These are phyloP conservation scores for Phytophthora cryptogea DNA, from an alignment of 352 stramenopile genomes.

Conservation along the genomic window DNA sequence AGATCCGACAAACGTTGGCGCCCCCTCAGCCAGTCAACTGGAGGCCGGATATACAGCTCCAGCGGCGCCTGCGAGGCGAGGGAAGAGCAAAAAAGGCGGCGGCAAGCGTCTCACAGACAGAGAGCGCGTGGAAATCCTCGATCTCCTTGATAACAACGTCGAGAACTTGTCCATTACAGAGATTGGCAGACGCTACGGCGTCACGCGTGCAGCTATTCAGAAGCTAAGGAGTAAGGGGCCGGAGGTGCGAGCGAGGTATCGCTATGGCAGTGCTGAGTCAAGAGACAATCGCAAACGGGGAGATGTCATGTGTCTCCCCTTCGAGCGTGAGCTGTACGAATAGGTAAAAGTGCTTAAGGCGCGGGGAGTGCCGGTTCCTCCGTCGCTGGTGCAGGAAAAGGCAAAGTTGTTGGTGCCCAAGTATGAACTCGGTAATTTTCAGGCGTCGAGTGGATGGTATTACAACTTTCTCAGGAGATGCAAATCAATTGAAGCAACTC, in stretches of 20 bases:
- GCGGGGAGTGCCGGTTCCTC: conserved; percentile 46
- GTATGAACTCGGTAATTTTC: conserved; percentile 44
- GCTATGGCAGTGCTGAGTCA: conserved; percentile 41
- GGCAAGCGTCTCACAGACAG: conserved; percentile 51
- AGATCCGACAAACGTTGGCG: conserved; percentile 13
- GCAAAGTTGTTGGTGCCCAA: conserved; percentile 53
- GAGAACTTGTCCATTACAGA: conserved; percentile 50
- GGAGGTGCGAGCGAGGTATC: conserved; percentile 44
- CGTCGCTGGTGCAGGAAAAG: conserved; percentile 58
- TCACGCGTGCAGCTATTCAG: conserved; percentile 49
- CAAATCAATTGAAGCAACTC: conserved; percentile 34
- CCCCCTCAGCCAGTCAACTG: conserved; percentile 6
- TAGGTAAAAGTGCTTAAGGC: conserved; percentile 52
- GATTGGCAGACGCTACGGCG: conserved; percentile 47
- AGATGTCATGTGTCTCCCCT: conserved; percentile 40
- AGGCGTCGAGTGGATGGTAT: conserved; percentile 60
- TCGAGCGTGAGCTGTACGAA: conserved; percentile 50
- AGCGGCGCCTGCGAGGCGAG: neutral
- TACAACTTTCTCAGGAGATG: conserved; percentile 58
- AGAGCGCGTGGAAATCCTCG: conserved; percentile 54
- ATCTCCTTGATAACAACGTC: conserved; percentile 42
- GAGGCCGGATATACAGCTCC: neutral
- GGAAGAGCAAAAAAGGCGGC: conserved; percentile 36
- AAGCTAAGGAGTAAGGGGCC: conserved; percentile 49
- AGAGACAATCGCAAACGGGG: conserved; percentile 47